phyloP scores from a whole-genome alignment of 78 protist genomes.

The Dictyostelium firmibasis region DNA sequence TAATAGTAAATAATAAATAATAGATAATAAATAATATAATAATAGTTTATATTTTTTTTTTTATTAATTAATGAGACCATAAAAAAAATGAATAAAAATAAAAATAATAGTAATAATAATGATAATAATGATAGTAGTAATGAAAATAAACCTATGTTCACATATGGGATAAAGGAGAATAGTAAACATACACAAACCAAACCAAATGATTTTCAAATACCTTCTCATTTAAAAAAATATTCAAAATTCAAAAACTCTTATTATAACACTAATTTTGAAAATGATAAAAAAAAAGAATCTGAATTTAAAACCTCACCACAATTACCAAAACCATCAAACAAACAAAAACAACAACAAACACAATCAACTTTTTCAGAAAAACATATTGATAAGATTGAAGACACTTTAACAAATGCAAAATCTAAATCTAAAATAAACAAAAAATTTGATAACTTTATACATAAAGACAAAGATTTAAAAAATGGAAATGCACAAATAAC shows the following conservation, averaged over 20 bases:
- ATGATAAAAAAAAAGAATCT: neutral
- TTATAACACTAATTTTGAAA: neutral
- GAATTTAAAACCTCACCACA: neutral
- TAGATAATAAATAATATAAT: too few species aligned
- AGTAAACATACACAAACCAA: neutral
- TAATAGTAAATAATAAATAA: too few species aligned
- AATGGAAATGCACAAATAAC: neutral
- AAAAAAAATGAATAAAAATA: neutral
- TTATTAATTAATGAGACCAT: too few species aligned
- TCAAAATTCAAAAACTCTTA: neutral
- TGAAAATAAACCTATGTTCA: neutral
- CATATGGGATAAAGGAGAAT: neutral
- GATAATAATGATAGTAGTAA: neutral
- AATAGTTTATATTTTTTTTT: neutral
- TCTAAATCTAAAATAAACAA: neutral
- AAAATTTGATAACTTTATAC: neutral
- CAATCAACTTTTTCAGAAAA: neutral
- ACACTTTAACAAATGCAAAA: neutral
- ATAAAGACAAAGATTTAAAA: neutral
- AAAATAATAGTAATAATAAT: neutral
- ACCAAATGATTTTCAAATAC: neutral
- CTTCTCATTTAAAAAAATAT: neutral
- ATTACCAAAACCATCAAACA: neutral
- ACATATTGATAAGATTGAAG: neutral
- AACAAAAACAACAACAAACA: neutral